phyloP scores from a whole-genome alignment of 495 filamentous ascomycete species.

The Trichoderma orchidacearum region DNA sequence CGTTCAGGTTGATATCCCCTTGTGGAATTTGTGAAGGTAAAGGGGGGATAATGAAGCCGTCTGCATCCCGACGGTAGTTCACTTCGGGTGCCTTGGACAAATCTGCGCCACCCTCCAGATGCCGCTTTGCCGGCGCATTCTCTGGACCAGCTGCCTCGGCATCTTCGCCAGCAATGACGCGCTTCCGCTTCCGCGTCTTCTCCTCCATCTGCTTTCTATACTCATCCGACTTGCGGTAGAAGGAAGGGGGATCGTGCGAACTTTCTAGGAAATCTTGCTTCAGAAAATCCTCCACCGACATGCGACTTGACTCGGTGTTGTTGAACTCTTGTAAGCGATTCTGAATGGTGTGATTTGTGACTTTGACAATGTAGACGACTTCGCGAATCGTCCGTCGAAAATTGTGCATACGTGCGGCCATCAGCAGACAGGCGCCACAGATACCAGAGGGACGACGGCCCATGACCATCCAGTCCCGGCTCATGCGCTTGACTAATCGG shows the following conservation, averaged over 20 bases:
- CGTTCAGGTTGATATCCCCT: background rate
- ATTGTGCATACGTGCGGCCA: conserved; percentile 95
- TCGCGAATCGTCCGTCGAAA: conserved; percentile 83
- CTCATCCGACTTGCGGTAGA: conserved; percentile 47
- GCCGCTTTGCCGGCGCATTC: background rate
- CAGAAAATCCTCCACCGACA: conserved; percentile 82
- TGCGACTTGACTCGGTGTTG: conserved; percentile 57
- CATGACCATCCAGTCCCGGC: conserved; percentile 86
- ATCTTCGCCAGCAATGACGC: conserved; percentile 8
- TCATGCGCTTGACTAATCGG: conserved; percentile 80
- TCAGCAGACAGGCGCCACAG: conserved; percentile 84
- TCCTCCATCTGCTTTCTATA: conserved; percentile 28
- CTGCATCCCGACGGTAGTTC: conserved; percentile 28
- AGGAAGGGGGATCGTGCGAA: conserved; percentile 66
- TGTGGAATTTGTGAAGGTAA: conserved; percentile 4
- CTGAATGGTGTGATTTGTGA: conserved; percentile 78
- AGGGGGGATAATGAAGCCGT: conserved; percentile 40
- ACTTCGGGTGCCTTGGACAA: conserved; percentile 6
- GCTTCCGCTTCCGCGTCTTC: conserved; percentile 25
- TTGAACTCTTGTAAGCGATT: conserved; percentile 85
- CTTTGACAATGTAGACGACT: conserved; percentile 91
- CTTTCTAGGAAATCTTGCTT: conserved; percentile 39
- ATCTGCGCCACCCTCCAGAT: background rate
- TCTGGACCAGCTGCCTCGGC: conserved; percentile 1
- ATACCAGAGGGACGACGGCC: conserved; percentile 88